Evolutionary conservation across 2,329 filamentous ascomycete species (phyloP).

Genomic region (Ophiocordyceps camponoti-leonardi): DNA sequence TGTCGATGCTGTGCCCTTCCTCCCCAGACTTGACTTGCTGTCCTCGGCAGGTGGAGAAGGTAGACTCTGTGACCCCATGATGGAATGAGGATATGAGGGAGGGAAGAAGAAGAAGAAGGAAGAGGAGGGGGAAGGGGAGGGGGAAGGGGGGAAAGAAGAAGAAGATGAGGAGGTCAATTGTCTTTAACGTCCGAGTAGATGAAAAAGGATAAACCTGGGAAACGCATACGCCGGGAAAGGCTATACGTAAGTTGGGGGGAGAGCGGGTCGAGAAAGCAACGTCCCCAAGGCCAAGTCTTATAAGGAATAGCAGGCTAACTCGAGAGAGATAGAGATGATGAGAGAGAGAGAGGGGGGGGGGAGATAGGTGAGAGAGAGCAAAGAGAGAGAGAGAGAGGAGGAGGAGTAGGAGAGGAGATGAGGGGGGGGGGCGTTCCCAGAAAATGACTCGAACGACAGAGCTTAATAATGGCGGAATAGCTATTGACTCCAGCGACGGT

Average conservation of each 20-base stretch:
- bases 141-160: not conserved
- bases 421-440: not conserved
- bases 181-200: not conserved
- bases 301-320: not conserved
- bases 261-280: not conserved
- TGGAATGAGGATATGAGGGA: not conserved
- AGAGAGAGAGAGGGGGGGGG: not conserved
- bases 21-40: constrained; percentile 16
- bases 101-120: too few species aligned
- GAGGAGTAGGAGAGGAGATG: too few species aligned
- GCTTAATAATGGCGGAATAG: constrained; percentile 1
- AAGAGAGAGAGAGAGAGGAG: too few species aligned
- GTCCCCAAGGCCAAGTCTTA: not conserved
- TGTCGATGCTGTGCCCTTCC: constrained; percentile 17
- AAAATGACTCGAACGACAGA: constrained; percentile 1
- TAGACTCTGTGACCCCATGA: constrained; percentile 29
- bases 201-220: not conserved
- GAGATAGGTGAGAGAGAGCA: too few species aligned
- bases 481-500: not conserved
- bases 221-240: too few species aligned
- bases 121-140: not conserved
- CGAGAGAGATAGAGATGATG: not conserved
- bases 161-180: not conserved
- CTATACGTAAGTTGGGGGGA: too few species aligned
- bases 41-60: constrained; percentile 37